These are phyloP conservation scores for Talaromyces thailandensis DNA, from an alignment of 495 filamentous ascomycete species.

Conservation along the genomic window DNA sequence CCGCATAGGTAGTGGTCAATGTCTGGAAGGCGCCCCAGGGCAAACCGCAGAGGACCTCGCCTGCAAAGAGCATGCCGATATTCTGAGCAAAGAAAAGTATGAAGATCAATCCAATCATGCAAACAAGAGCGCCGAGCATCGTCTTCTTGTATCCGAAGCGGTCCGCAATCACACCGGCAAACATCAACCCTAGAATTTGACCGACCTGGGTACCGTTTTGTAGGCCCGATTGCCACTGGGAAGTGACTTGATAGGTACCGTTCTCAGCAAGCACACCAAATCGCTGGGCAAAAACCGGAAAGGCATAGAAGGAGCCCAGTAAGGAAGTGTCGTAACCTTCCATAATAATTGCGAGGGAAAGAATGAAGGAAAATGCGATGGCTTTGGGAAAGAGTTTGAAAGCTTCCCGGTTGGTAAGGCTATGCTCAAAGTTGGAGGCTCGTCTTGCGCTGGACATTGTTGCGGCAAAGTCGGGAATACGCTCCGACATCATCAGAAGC, in stretches of 20 bases:
- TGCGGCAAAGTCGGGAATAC: slow-evolving; percentile 9
- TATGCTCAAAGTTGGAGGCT: slow-evolving; percentile 14
- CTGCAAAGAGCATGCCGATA: slow-evolving; percentile 9
- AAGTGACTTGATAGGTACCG: slow-evolving; percentile 45
- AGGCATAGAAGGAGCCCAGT: slow-evolving; percentile 25
- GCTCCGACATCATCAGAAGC: slow-evolving; percentile 11
- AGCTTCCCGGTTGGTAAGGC: slow-evolving; percentile 12
- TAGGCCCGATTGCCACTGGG: slow-evolving; percentile 60
- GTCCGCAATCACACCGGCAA: slow-evolving; percentile 36
- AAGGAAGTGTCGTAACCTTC: slow-evolving; percentile 39
- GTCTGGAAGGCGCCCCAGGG: slow-evolving; percentile 40
- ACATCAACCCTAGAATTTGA: slow-evolving; percentile 20
- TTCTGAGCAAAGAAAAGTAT: slow-evolving; percentile 38
- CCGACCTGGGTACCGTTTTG: slow-evolving; percentile 41
- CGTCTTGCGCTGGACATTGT: slow-evolving; percentile 11
- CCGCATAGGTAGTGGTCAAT: slow-evolving; percentile 41
- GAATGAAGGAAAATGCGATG: slow-evolving; percentile 30
- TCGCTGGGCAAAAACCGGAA: slow-evolving; percentile 42
- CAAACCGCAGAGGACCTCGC: slow-evolving; percentile 11
- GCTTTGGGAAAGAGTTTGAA: slow-evolving; percentile 30
- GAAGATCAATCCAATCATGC: slow-evolving; percentile 48
- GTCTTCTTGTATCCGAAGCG: slow-evolving; percentile 43
- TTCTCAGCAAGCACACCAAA: slow-evolving; percentile 44
- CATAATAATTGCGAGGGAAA: slow-evolving; percentile 39
- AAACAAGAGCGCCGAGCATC: slow-evolving; percentile 45